These are phyloP conservation scores for Aspergillus leporis DNA, from an alignment of 495 filamentous ascomycete genomes.

Conservation along the genomic window DNA sequence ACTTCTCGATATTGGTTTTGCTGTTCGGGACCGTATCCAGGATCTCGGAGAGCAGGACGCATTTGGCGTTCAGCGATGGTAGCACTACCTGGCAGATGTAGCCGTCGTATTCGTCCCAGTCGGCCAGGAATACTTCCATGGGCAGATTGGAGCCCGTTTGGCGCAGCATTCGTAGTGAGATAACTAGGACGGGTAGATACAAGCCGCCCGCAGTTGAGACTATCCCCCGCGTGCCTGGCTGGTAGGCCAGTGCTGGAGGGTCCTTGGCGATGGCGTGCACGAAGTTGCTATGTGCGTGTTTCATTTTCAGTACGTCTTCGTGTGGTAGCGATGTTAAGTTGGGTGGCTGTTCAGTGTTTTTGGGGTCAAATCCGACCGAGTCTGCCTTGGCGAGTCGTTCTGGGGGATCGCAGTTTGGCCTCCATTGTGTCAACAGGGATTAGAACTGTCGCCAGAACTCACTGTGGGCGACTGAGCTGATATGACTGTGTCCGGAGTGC, in stretches of 20 bases:
- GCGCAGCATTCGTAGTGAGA: conserved; percentile 52
- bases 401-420: neutral
- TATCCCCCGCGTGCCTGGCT: conserved; percentile 39
- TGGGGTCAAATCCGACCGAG: neutral
- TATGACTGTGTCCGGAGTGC: neutral
- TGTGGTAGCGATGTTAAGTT: neutral
- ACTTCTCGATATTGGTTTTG: conserved; percentile 30
- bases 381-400: neutral
- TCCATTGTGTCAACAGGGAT: neutral
- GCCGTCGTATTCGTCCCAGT: conserved; percentile 41
- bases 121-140: conserved; percentile 52
- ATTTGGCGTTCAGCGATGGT: conserved; percentile 44
- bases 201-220: conserved; percentile 40
- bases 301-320: conserved; percentile 18
- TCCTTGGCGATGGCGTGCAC: conserved; percentile 28
- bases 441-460: conserved; percentile 1
- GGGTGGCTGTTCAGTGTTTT: conserved; percentile 1
- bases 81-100: conserved; percentile 49
- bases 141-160: conserved; percentile 50
- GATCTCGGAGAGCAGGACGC: conserved; percentile 40
- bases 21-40: conserved; percentile 18
- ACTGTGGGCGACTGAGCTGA: neutral
- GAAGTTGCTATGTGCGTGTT: conserved; percentile 35
- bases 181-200: conserved; percentile 41
- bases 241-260: conserved; percentile 34